phyloP scores from a whole-genome alignment of 257 asterid species.

The Solanum virginianum region DNA sequence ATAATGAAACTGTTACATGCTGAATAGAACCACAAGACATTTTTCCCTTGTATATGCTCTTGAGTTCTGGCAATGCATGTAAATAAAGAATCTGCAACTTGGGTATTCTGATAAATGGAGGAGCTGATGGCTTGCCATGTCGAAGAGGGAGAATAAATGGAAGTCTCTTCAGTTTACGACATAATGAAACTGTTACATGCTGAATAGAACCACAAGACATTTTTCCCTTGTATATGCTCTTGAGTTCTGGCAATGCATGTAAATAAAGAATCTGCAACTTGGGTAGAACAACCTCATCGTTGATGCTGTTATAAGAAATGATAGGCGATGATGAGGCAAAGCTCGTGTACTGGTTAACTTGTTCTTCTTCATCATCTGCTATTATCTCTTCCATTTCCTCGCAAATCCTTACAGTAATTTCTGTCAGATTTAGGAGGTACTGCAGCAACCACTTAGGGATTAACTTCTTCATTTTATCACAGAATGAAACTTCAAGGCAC shows the following conservation, averaged over 20 bases:
- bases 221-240: slow-evolving; percentile 5
- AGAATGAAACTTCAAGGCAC: not conserved
- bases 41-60: slow-evolving; percentile 5
- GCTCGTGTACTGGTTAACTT: not conserved
- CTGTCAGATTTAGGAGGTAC: slow-evolving; percentile 3
- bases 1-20: not conserved
- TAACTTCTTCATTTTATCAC: no score
- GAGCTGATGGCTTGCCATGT: not conserved
- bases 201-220: slow-evolving; percentile 2
- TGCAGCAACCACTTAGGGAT: not conserved
- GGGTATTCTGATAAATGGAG: no score
- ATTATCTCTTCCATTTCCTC: slow-evolving; percentile 9
- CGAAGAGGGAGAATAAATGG: not conserved
- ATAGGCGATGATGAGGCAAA: not conserved
- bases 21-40: slow-evolving; percentile 2
- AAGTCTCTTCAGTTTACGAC: not conserved
- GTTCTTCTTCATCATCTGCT: not conserved
- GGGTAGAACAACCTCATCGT: not conserved
- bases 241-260: slow-evolving; percentile 2
- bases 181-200: not conserved
- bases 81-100: not conserved
- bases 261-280: not conserved
- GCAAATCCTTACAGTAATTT: not conserved
- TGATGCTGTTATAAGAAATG: not conserved
- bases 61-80: slow-evolving; percentile 2